Evolutionary conservation across 306 rosid species (phyloP).

Genomic region (Psophocarpus tetragonolobus): DNA sequence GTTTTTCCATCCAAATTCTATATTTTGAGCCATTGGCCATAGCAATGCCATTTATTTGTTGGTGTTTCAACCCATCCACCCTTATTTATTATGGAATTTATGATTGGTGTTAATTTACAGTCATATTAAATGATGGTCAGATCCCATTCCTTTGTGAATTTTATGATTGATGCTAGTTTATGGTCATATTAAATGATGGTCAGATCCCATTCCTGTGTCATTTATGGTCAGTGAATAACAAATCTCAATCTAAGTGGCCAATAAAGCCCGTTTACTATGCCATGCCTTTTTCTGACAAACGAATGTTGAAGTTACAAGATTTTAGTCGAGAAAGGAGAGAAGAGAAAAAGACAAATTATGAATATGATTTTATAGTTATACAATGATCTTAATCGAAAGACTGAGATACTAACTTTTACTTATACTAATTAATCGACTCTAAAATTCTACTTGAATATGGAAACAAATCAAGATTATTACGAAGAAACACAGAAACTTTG

Average conservation of each 20-base stretch:
- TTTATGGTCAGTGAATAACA: neutral
- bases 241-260: constrained; percentile 9
- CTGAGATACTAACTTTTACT: neutral
- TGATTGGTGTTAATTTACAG: constrained; percentile 3
- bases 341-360: neutral
- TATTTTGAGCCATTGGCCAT: constrained; percentile 13
- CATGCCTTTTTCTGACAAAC: constrained; percentile 16
- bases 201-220: constrained; percentile 6
- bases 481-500: neutral
- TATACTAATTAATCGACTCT: neutral
- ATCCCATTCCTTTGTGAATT: constrained; percentile 7
- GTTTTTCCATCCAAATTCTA: constrained; percentile 20
- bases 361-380: neutral
- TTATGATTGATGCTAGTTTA: constrained; percentile 1
- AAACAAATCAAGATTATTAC: neutral
- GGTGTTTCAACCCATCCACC: neutral
- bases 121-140: neutral
- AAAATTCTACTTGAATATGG: neutral
- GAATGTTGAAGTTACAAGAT: neutral
- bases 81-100: constrained; percentile 1
- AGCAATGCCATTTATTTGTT: neutral
- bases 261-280: neutral
- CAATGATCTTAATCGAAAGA: neutral
- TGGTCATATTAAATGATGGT: neutral
- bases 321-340: neutral